phyloP scores from a whole-genome alignment of 1,284 basidiomycete genomes.

The Boletellus deceptivus region DNA sequence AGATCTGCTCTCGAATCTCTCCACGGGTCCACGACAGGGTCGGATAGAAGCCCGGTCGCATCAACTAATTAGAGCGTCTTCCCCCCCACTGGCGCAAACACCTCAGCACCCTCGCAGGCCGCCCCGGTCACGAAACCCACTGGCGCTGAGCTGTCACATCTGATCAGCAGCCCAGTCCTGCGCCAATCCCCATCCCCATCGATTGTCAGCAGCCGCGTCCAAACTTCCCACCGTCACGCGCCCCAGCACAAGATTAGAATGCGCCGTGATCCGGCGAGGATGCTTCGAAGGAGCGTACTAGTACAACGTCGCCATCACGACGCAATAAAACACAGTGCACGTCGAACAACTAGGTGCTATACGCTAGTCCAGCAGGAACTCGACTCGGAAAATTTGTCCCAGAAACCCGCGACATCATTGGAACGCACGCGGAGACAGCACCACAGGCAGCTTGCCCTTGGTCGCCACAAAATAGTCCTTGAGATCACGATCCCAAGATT shows the following conservation, averaged over 20 bases:
- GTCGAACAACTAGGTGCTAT: slow-evolving; percentile 28
- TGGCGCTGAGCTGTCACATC: background rate
- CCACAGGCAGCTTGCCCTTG: slow-evolving; percentile 31
- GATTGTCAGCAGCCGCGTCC: background rate
- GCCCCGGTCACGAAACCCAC: slow-evolving; percentile 1
- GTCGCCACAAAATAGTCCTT: slow-evolving; percentile 36
- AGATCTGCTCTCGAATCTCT: slow-evolving; percentile 26
- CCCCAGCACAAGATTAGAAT: slow-evolving; percentile 4
- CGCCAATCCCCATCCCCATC: no score
- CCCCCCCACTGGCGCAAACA: slow-evolving; percentile 21
- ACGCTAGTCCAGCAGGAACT: slow-evolving; percentile 23
- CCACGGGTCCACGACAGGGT: slow-evolving; percentile 20
- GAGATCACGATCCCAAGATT: slow-evolving; percentile 32
- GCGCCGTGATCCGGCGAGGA: slow-evolving; percentile 1
- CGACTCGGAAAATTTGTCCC: background rate
- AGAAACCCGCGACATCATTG: slow-evolving; percentile 13
- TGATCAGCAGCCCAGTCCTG: background rate
- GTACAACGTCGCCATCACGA: slow-evolving; percentile 20
- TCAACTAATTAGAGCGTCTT: slow-evolving; percentile 9
- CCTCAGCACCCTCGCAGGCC: slow-evolving; percentile 3
- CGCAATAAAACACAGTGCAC: slow-evolving; percentile 10
- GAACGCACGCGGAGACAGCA: slow-evolving; percentile 35
- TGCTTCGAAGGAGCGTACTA: slow-evolving; percentile 14
- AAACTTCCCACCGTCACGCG: slow-evolving; percentile 7
- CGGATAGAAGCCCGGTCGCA: slow-evolving; percentile 22